A percentile compares a stretch with the other conserved stretches of the same genome.
These are phyloP conservation scores for Termitomyces sp. DNA, from an alignment of 768 basidiomycete genomes.

Conservation along the genomic window DNA sequence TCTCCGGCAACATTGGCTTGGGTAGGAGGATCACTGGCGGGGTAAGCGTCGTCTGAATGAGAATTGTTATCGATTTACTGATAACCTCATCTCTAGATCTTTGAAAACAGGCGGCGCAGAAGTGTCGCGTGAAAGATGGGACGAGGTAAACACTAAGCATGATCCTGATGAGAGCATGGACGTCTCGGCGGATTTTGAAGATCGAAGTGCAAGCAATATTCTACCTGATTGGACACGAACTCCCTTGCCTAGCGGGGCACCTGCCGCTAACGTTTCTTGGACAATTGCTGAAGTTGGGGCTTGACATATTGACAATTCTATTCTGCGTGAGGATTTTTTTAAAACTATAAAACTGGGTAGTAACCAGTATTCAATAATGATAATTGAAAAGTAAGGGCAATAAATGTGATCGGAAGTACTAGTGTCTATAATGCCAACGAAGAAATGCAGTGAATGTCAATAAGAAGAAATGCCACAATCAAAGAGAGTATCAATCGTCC, in stretches of 20 bases:
- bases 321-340: constrained; percentile 3
- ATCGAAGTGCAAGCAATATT: constrained; percentile 36
- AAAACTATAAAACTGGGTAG: neutral
- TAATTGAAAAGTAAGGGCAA: neutral
- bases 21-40: constrained; percentile 93
- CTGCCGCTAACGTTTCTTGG: constrained; percentile 39
- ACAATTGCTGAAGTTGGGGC: constrained; percentile 18
- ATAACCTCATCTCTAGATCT: constrained; percentile 40
- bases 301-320: constrained; percentile 7
- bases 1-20: constrained; percentile 77
- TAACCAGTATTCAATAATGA: neutral
- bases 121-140: constrained; percentile 82
- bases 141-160: constrained; percentile 55
- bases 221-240: constrained; percentile 83
- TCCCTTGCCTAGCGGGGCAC: constrained; percentile 61
- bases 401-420: neutral
- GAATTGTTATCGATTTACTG: neutral
- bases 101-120: constrained; percentile 87
- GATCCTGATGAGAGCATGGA: constrained; percentile 41
- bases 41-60: constrained; percentile 47
- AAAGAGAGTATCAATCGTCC: constrained; percentile 29
- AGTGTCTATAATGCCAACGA: neutral
- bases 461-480: constrained; percentile 1
- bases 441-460: neutral
- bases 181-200: constrained; percentile 28